Evolutionary conservation across 2,329 filamentous ascomycete genomes (phyloP).

Genomic region (Xylariaceae sp.): DNA sequence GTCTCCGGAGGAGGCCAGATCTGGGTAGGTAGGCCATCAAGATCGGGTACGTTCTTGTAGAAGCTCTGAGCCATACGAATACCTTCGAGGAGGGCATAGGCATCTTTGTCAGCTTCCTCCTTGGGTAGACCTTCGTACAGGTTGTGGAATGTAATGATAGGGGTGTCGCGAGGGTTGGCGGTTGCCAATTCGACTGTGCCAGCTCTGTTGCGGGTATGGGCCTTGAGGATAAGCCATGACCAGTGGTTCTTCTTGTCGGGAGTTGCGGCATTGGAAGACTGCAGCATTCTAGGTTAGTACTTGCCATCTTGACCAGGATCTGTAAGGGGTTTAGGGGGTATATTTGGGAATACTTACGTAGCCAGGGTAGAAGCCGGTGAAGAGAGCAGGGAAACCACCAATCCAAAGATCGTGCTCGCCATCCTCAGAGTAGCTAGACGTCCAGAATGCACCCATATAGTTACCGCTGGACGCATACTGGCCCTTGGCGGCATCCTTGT

Average conservation of each 20-base stretch:
- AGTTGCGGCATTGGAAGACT: slow-evolving; percentile 37
- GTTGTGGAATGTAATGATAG: slow-evolving; percentile 68
- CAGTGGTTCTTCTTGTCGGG: slow-evolving; percentile 51
- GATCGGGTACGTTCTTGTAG: slow-evolving; percentile 47
- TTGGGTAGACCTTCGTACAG: slow-evolving; percentile 54
- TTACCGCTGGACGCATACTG: slow-evolving; percentile 45
- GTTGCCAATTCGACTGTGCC: slow-evolving; percentile 63
- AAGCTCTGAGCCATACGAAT: slow-evolving; percentile 58
- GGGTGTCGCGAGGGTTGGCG: slow-evolving; percentile 67
- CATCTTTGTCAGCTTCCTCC: slow-evolving; percentile 54
- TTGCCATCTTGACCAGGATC: no score
- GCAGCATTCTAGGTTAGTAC: background rate
- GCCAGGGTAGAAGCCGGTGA: slow-evolving; percentile 48
- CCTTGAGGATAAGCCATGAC: slow-evolving; percentile 58
- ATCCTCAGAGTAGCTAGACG: slow-evolving; percentile 34
- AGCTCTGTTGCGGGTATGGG: slow-evolving; percentile 62
- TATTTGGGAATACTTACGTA: slow-evolving; percentile 32
- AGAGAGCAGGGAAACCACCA: slow-evolving; percentile 48
- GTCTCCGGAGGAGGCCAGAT: slow-evolving; percentile 31
- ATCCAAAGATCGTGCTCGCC: slow-evolving; percentile 45
- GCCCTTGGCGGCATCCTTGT: slow-evolving; percentile 34
- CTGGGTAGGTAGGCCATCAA: slow-evolving; percentile 45
- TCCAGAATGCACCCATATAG: slow-evolving; percentile 40
- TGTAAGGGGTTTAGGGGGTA: background rate
- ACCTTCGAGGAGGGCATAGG: slow-evolving; percentile 62